phyloP scores from a whole-genome alignment of 139 green algal species.

The Closterium sp. region DNA sequence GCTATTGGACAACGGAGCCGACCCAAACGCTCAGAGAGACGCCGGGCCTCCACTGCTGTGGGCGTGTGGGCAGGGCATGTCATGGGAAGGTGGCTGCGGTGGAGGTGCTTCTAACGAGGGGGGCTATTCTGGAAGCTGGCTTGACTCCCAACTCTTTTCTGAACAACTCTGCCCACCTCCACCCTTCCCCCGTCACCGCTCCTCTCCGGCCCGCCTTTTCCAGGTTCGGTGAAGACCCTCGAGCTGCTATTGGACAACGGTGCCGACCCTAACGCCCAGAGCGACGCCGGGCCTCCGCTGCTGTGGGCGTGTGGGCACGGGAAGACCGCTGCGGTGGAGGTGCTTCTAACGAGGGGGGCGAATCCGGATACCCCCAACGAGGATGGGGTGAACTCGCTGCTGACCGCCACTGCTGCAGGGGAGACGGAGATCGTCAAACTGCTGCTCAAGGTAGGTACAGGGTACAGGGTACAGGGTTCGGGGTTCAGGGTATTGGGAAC shows the following conservation, averaged over 20 bases:
- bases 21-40: constrained; percentile 26
- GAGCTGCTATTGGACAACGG: constrained; percentile 11
- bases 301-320: constrained; percentile 40
- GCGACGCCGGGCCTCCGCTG: constrained; percentile 39
- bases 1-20: not conserved
- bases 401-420: constrained; percentile 25
- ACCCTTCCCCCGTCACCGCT: too few species aligned
- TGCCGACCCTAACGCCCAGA: constrained; percentile 31
- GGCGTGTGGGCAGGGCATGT: constrained; percentile 22
- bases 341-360: constrained; percentile 23
- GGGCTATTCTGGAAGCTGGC: too few species aligned
- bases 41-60: constrained; percentile 41
- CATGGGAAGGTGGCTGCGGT: too few species aligned
- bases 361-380: constrained; percentile 12
- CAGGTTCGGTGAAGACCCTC: constrained; percentile 17
- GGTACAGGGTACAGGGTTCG: too few species aligned
- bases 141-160: too few species aligned
- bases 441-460: constrained; percentile 11
- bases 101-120: not conserved
- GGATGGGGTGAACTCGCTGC: constrained; percentile 15
- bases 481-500: not conserved
- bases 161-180: too few species aligned
- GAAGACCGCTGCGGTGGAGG: not conserved
- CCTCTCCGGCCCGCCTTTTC: not conserved
- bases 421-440: constrained; percentile 21